phyloP scores from a whole-genome alignment of 208 protist genomes.

The Willaertia magna region DNA sequence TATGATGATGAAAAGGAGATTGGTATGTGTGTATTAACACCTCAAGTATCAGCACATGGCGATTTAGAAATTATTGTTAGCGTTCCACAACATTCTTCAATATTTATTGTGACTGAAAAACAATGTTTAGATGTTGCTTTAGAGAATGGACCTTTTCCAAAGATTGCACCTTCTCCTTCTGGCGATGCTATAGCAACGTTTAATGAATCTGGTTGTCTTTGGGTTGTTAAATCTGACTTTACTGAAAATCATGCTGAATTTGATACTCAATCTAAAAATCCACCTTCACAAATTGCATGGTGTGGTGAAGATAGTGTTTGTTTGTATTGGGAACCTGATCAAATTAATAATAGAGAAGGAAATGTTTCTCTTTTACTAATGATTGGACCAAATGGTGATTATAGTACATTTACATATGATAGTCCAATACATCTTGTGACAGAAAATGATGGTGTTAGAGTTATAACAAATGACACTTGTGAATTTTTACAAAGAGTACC shows the following conservation, averaged over 20 bases:
- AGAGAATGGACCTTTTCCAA: conserved; percentile 4
- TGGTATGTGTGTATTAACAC: not conserved
- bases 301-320: conserved; percentile 13
- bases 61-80: not conserved
- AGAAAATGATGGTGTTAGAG: conserved; percentile 13
- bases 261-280: not conserved
- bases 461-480: not conserved
- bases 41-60: not conserved
- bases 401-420: not conserved
- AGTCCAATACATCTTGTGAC: not conserved
- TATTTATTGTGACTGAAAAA: not conserved
- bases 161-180: not conserved
- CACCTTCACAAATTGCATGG: conserved; percentile 12
- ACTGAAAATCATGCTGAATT: conserved; percentile 4
- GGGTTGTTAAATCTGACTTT: conserved; percentile 3
- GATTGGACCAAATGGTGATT: conserved; percentile 10
- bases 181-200: not conserved
- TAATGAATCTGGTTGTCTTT: not conserved
- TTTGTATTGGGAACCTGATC: conserved; percentile 15
- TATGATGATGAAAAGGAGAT: not conserved
- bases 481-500: conserved; percentile 17
- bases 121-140: not conserved
- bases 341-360: not conserved
- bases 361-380: not conserved
- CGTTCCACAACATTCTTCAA: not conserved